Base-by-base conservation (phyloP, 2,329 filamentous ascomycete species). In the Nigrospora sphaerica region DNA sequence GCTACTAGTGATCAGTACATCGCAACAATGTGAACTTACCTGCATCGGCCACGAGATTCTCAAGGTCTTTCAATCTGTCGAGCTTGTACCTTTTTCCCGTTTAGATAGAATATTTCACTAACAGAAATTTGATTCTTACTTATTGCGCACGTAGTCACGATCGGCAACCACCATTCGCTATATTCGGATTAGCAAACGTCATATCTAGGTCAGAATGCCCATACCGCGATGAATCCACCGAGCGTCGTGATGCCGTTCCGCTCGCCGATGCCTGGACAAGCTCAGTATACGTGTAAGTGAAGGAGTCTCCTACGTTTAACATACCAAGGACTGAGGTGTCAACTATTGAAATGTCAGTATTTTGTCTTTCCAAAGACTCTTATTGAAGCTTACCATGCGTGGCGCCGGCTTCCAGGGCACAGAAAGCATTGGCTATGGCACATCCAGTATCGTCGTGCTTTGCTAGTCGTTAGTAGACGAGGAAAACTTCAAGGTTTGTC, bases 361-460 rank as follows among this genome's bases (percentile, higher is more conserved):
- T 14, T 9, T 13, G 19, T 14, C n/a, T 11, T 4, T 9, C 16
- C 28, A 18, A 32, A 16, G 17, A 11, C 14, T 14, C 5, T 17
- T 11, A 11, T n/a, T 4, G 16, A 9, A 6, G 19, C 31, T 34
- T 18, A 34, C 40, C 78, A 64, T 88, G 85, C 16, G 85, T 89
- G 34, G 89, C 89, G 67, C 89, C 90, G 51, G 87, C 90, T 73
- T 95, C 89, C 39, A 95, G 75, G 43, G 89, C 89, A 62, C 85
- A 87, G 71, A 85, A 88, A 23, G 88, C 88, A 62, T 95, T 95
- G 48, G 89, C 89, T 63, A 92, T 86, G 46, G 87, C 86, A 64
- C 91, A 95, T 52, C 88, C 89, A 47, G 90, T 95, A 62, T 95
- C 91, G 66, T 95, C 88, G 77, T 95, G 90, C 79, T 42, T 10